phyloP scores from a whole-genome alignment of 306 rosid genomes.

The Hippophae tibetana region DNA sequence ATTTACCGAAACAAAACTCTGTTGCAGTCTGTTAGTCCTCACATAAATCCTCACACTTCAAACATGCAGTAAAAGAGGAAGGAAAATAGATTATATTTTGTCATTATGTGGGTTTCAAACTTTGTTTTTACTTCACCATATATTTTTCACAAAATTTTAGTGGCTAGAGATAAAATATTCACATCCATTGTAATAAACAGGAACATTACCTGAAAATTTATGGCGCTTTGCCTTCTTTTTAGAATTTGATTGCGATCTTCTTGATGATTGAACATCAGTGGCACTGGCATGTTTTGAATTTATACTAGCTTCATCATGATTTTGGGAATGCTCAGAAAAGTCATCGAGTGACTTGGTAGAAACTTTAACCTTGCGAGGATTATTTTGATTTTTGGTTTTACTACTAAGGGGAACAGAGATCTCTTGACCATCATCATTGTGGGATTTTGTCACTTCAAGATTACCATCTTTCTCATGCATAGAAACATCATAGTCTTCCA shows the following conservation, averaged over 20 bases:
- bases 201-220: conserved; percentile 53
- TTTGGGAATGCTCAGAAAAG: conserved; percentile 23
- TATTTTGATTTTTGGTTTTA: conserved; percentile 23
- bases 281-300: conserved; percentile 34
- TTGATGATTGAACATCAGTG: conserved; percentile 29
- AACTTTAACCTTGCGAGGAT: conserved; percentile 25
- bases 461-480: conserved; percentile 28
- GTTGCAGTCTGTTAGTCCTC: not conserved
- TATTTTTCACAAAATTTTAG: conserved; percentile 15
- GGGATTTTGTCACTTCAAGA: conserved; percentile 21
- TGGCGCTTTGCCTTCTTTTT: conserved; percentile 62
- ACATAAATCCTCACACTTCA: not conserved
- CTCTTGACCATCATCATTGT: conserved; percentile 28
- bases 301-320: conserved; percentile 22
- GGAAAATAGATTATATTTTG: not conserved
- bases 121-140: conserved; percentile 7
- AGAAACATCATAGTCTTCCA: conserved; percentile 45
- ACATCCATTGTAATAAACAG: conserved; percentile 3
- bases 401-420: conserved; percentile 26
- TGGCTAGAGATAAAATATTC: not conserved
- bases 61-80: not conserved
- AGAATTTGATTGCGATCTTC: conserved; percentile 33
- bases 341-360: conserved; percentile 22
- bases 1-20: not conserved
- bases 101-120: conserved; percentile 1